Evolutionary conservation across 345 rosid species (phyloP).

Genomic region (Excoecaria cochinchinensis): DNA sequence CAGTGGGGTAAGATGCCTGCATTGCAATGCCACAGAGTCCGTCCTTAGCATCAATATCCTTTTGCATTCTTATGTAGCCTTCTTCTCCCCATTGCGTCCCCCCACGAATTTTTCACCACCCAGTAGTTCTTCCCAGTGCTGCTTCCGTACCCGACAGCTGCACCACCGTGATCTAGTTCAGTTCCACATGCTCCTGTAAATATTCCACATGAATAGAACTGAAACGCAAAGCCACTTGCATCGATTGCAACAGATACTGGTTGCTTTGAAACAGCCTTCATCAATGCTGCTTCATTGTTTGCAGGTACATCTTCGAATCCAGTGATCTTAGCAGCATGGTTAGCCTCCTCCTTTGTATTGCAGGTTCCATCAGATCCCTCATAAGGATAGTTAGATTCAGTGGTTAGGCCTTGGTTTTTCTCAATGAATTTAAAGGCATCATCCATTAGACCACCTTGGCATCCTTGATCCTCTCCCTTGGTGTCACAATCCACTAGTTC

Average conservation of each 20-base stretch:
- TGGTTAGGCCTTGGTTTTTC: too few relatives aligned
- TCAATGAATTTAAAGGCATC: too few relatives aligned
- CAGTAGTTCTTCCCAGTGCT: conserved; percentile 25
- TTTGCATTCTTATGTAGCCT: conserved; percentile 39
- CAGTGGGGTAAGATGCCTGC: conserved; percentile 33
- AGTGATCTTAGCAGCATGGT: too few relatives aligned
- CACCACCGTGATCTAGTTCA: conserved; percentile 34
- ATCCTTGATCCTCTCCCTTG: not conserved
- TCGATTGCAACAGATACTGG: conserved; percentile 36
- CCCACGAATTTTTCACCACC: conserved; percentile 49
- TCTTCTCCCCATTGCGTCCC: conserved; percentile 38
- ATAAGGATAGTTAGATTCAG: too few relatives aligned
- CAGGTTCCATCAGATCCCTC: too few relatives aligned
- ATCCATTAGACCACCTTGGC: too few relatives aligned
- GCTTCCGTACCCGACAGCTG: conserved; percentile 27
- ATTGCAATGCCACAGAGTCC: conserved; percentile 45
- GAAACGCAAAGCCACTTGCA: conserved; percentile 29
- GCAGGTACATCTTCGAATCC: too few relatives aligned
- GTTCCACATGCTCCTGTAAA: conserved; percentile 33
- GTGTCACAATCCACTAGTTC: conserved; percentile 48
- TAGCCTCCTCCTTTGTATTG: too few relatives aligned
- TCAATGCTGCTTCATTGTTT: not conserved
- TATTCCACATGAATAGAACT: conserved; percentile 35
- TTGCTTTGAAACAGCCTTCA: conserved; percentile 34
- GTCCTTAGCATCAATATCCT: conserved; percentile 27